Evolutionary conservation across 768 basidiomycete genomes (phyloP).

Genomic region (Boletellus ananiceps): DNA sequence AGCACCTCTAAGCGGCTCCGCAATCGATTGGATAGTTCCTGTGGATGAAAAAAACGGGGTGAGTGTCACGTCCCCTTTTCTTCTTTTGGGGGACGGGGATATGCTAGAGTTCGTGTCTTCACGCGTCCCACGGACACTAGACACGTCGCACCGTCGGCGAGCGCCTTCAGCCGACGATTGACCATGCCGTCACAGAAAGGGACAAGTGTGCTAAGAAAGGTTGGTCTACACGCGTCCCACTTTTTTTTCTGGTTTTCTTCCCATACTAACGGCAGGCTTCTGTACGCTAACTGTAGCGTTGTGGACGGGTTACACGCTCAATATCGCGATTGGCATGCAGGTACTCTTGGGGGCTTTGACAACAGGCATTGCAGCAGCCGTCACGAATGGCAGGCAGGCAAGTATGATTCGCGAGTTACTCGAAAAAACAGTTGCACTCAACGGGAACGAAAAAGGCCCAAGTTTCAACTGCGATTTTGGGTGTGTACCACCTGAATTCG

Average conservation of each 20-base stretch:
- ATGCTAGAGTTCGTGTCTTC: background rate
- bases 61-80: conserved; percentile 1
- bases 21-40: conserved; percentile 27
- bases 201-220: conserved; percentile 47
- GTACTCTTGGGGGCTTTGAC: conserved; percentile 63
- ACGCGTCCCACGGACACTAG: conserved; percentile 1
- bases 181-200: conserved; percentile 42
- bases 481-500: conserved; percentile 16
- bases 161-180: conserved; percentile 51
- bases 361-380: conserved; percentile 55
- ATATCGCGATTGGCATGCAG: conserved; percentile 56
- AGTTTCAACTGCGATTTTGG: conserved; percentile 38
- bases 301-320: conserved; percentile 32
- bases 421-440: background rate
- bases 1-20: background rate
- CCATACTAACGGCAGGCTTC: conserved; percentile 1
- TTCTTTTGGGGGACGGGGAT: too few species aligned
- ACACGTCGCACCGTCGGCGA: conserved; percentile 42
- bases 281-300: conserved; percentile 23
- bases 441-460: conserved; percentile 24
- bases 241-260: conserved; percentile 3
- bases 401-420: conserved; percentile 4
- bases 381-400: conserved; percentile 39
- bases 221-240: conserved; percentile 2
- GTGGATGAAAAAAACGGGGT: conserved; percentile 18